Evolutionary conservation across 306 rosid genomes (phyloP).

Genomic region (Cucurbita maxima): DNA sequence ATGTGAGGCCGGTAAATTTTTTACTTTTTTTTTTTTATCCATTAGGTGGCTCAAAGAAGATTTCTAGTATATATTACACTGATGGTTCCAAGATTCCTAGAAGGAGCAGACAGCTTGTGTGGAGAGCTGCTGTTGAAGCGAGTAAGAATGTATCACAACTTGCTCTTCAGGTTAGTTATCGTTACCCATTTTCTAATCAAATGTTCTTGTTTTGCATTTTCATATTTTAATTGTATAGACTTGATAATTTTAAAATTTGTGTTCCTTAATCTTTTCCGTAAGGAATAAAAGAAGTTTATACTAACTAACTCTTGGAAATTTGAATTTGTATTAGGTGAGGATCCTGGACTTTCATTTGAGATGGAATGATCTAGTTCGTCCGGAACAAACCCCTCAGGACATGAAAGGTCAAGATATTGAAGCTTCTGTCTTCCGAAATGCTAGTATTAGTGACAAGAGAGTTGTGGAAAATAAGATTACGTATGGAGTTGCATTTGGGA

Average conservation of each 20-base stretch:
- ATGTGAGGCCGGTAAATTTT: neutral
- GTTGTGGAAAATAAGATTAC: conserved; percentile 33
- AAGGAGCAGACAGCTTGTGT: conserved; percentile 68
- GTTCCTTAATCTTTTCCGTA: neutral
- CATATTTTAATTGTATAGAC: conserved; percentile 3
- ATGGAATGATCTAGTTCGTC: conserved; percentile 91
- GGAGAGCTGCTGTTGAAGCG: conserved; percentile 89
- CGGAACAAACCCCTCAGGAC: conserved; percentile 69
- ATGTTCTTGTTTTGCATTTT: neutral
- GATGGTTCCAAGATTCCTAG: conserved; percentile 74
- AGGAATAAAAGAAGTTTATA: conserved; percentile 1
- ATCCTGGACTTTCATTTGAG: conserved; percentile 67
- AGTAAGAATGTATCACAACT: conserved; percentile 81
- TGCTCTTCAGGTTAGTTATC: conserved; percentile 62
- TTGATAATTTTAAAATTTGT: conserved; percentile 3
- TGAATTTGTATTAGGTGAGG: conserved; percentile 66
- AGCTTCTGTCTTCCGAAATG: conserved; percentile 88
- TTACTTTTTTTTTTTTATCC: conserved; percentile 5
- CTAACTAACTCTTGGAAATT: conserved; percentile 1
- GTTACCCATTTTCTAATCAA: neutral
- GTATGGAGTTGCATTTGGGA: conserved; percentile 71
- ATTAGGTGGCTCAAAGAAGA: conserved; percentile 63
- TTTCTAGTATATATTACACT: conserved; percentile 51
- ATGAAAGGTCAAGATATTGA: conserved; percentile 76
- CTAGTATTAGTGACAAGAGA: conserved; percentile 50